phyloP scores from a whole-genome alignment of 306 rosid genomes.

The Rubus parviflorus region DNA sequence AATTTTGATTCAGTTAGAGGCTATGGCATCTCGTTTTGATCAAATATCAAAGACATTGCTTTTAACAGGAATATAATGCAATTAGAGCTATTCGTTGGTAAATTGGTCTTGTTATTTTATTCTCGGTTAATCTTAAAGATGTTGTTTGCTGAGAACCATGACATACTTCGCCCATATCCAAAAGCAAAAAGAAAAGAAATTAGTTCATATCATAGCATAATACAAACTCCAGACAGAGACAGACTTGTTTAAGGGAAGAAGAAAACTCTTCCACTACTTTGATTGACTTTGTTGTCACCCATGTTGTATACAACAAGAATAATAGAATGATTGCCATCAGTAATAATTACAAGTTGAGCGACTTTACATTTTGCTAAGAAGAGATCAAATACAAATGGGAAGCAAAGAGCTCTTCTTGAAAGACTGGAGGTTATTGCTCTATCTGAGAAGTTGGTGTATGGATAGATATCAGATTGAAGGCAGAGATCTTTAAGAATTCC shows the following conservation, averaged over 20 bases:
- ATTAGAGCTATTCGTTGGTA: background rate
- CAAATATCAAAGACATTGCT: background rate
- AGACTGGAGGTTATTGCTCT: background rate
- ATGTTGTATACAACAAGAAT: constrained; percentile 3
- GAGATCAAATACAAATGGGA: background rate
- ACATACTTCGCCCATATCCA: background rate
- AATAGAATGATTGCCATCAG: background rate
- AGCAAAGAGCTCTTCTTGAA: background rate
- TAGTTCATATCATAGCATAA: background rate
- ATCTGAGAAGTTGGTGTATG: background rate
- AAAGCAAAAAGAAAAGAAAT: background rate
- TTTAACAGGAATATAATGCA: background rate
- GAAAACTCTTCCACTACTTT: background rate
- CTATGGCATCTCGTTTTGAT: background rate
- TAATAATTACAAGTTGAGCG: background rate
- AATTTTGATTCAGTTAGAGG: background rate
- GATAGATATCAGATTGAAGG: background rate
- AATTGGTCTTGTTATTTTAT: background rate
- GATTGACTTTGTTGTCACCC: background rate
- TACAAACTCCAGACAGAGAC: background rate
- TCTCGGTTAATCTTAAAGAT: background rate
- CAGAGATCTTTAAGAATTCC: no score
- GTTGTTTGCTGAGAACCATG: background rate
- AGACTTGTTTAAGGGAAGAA: constrained; percentile 1
- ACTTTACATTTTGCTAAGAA: background rate